Conservation (phyloP, 2,329 filamentous ascomycete genomes). For the Colletotrichum simmondsii region DNA sequence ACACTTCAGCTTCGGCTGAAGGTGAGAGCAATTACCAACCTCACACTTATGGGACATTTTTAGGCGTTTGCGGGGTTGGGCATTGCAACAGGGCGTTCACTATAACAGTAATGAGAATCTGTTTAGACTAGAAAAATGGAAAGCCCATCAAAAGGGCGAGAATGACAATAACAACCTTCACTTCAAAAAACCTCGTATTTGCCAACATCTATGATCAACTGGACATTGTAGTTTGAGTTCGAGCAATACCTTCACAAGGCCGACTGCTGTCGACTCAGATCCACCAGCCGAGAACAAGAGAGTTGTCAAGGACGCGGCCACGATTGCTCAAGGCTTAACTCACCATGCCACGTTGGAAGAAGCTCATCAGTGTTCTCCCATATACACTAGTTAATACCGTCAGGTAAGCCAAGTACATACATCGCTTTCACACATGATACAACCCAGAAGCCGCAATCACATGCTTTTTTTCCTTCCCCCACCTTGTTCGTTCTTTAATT, state of each 20-base stretch:
- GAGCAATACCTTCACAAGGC: no score
- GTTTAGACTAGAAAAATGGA: slow-evolving; percentile 16
- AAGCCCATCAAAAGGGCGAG: neutral
- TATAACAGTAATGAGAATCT: slow-evolving; percentile 10
- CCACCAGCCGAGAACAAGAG: no score
- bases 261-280: no score
- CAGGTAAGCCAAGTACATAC: neutral
- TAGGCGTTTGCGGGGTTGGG: slow-evolving; percentile 30
- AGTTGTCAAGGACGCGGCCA: no score
- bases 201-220: neutral
- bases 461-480: neutral
- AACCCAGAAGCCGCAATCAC: slow-evolving; percentile 11
- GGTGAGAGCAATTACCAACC: slow-evolving; percentile 10
- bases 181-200: neutral
- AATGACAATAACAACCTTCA: slow-evolving; percentile 8
- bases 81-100: slow-evolving; percentile 29
- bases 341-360: no score
- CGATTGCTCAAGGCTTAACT: no score
- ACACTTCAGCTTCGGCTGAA: neutral
- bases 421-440: neutral
- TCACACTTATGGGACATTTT: slow-evolving; percentile 24
- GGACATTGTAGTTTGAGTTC: no score
- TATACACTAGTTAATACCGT: no score
- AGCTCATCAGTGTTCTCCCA: no score
- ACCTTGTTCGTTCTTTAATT: neutral